These are phyloP conservation scores for Colletotrichum karsti DNA, from an alignment of 2,329 filamentous ascomycete genomes.

Conservation along the genomic window DNA sequence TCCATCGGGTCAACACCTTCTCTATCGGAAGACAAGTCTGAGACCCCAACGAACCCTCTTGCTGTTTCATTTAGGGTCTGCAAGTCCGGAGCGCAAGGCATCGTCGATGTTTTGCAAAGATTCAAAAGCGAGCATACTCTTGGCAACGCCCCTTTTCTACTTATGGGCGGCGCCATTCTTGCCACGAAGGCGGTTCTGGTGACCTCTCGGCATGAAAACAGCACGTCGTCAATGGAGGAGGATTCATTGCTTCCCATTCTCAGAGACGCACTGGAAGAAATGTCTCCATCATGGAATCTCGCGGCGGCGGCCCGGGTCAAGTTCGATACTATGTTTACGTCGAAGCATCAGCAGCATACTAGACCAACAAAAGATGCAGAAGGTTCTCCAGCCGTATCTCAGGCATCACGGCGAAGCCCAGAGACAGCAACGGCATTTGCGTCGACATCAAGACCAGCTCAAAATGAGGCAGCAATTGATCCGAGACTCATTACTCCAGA, in stretches of 20 bases:
- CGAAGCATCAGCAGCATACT: not conserved
- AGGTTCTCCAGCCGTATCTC: not conserved
- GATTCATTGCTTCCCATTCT: not conserved
- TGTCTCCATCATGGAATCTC: slow-evolving; percentile 2
- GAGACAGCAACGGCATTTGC: not conserved
- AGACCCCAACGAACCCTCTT: not conserved
- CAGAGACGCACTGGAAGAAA: not conserved
- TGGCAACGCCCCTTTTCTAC: not conserved
- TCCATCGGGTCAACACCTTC: not conserved
- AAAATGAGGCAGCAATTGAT: not conserved
- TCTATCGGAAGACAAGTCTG: not conserved
- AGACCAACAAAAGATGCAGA: not conserved
- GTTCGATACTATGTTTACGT: not conserved
- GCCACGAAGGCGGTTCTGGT: slow-evolving; percentile 5
- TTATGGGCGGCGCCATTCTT: slow-evolving; percentile 2
- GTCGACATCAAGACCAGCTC: not conserved
- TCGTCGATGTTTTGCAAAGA: slow-evolving; percentile 1
- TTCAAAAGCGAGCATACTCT: slow-evolving; percentile 7
- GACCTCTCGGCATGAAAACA: not conserved
- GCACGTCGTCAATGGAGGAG: not conserved
- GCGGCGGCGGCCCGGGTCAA: slow-evolving; percentile 1
- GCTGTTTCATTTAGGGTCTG: not conserved
- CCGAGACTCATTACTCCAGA: not conserved
- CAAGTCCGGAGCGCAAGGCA: not conserved
- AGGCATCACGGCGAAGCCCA: too few species aligned